Conservation (phyloP, 192 early-diverging fungal species). For the Entomortierella lignicola region DNA sequence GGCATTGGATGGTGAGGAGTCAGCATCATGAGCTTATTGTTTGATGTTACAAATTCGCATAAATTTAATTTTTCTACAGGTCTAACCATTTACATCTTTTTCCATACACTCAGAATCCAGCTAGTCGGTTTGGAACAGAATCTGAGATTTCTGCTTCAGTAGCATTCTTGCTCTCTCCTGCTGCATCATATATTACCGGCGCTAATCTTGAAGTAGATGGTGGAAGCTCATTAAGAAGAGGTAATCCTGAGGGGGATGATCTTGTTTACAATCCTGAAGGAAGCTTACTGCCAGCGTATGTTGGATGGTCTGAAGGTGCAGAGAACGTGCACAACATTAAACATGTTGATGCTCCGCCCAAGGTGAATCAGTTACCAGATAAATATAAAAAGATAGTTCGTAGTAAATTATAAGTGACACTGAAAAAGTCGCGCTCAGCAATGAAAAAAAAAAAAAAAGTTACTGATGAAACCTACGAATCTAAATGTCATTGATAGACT, state of each 20-base stretch:
- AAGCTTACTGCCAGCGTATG: slow-evolving; percentile 44
- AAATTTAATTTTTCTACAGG: neutral
- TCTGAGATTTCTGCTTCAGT: slow-evolving; percentile 60
- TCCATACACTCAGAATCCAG: slow-evolving; percentile 43
- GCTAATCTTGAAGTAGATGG: slow-evolving; percentile 49
- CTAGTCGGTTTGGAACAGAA: slow-evolving; percentile 62
- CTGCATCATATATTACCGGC: slow-evolving; percentile 60
- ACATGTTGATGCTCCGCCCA: slow-evolving; percentile 44
- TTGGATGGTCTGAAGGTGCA: slow-evolving; percentile 50
- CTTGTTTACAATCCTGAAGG: slow-evolving; percentile 44
- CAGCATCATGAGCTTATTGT: neutral
- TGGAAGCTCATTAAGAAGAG: slow-evolving; percentile 46
- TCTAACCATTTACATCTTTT: no score
- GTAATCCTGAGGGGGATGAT: slow-evolving; percentile 47
- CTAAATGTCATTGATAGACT: no score
- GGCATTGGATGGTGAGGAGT: slow-evolving; percentile 44
- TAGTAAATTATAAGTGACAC: neutral
- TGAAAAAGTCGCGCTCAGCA: no score
- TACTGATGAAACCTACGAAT: no score
- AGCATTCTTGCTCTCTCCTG: slow-evolving; percentile 63
- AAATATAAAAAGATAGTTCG: slow-evolving; percentile 35
- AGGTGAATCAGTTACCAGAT: slow-evolving; percentile 33
- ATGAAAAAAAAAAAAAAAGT: no score
- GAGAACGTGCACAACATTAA: slow-evolving; percentile 49
- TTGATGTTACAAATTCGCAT: neutral